These are phyloP conservation scores for Cyclotella distinguenda DNA, from an alignment of 108 stramenopile species.

Conservation along the genomic window DNA sequence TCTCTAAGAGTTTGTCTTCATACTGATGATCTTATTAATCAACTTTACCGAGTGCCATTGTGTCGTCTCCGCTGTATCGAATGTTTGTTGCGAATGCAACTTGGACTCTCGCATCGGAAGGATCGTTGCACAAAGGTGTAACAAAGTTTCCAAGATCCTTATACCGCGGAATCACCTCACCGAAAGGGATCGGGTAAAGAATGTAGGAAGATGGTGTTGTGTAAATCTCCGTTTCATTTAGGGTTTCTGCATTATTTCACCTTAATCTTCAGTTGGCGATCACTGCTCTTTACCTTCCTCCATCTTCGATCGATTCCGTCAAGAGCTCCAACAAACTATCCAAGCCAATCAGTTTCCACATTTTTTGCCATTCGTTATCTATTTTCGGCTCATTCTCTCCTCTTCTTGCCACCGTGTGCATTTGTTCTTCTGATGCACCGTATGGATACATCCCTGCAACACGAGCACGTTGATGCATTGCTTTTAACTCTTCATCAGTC, in stretches of 20 bases:
- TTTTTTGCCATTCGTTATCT: conserved; percentile 85
- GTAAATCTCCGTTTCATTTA: too few species aligned
- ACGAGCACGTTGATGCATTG: conserved; percentile 81
- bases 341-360: conserved; percentile 86
- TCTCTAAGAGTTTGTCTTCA: too few species aligned
- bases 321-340: conserved; percentile 84
- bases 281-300: conserved; percentile 54
- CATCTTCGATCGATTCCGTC: conserved; percentile 88
- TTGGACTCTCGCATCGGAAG: too few species aligned
- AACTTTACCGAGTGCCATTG: too few species aligned
- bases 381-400: conserved; percentile 57
- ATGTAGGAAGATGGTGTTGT: conserved; percentile 74
- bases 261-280: conserved; percentile 49
- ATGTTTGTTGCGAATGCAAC: too few species aligned
- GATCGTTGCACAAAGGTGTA: too few species aligned
- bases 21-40: too few species aligned
- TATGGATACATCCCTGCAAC: conserved; percentile 86
- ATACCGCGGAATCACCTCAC: too few species aligned
- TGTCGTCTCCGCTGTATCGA: too few species aligned
- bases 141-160: too few species aligned
- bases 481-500: conserved; percentile 69
- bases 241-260: too few species aligned
- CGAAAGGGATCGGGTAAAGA: conserved; percentile 80
- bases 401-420: conserved; percentile 87
- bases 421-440: conserved; percentile 87